Conservation (phyloP, 202 grass and related monocot species). For the Schoenoplectus tabernaemontani region DNA sequence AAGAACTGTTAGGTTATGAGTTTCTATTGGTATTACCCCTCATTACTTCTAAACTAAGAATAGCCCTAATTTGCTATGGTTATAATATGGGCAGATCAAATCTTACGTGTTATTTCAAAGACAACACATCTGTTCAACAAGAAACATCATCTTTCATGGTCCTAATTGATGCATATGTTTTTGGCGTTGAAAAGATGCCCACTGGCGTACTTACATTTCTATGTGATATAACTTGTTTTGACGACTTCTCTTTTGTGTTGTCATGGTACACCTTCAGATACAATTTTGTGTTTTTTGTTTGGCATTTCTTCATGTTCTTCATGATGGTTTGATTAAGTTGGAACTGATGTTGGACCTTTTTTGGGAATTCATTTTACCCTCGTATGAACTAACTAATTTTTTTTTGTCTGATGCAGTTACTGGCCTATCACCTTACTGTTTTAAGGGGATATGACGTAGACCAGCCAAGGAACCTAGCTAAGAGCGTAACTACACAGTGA, state of each 20-base stretch:
- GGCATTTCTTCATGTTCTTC: not conserved
- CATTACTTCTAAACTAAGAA: not conserved
- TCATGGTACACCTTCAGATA: not conserved
- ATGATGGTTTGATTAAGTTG: not conserved
- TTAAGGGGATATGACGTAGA: constrained; percentile 78
- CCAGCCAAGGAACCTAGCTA: constrained; percentile 92
- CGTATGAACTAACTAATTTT: not conserved
- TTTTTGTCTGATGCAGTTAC: constrained; percentile 40
- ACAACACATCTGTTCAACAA: not conserved
- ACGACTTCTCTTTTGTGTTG: not conserved
- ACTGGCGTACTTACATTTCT: not conserved
- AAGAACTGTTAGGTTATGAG: not conserved
- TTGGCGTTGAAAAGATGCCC: not conserved
- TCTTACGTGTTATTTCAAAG: not conserved
- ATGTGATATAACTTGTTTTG: not conserved
- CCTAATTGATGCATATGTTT: not conserved
- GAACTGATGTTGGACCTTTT: not conserved
- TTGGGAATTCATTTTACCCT: not conserved
- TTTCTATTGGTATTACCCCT: not conserved
- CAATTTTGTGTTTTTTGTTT: not conserved
- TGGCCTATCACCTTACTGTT: constrained; percentile 88
- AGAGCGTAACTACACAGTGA: constrained; percentile 83
- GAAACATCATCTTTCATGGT: not conserved
- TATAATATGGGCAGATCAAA: not conserved
- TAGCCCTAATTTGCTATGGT: not conserved